Conservation (phyloP, 371 early-diverging fungal species). For the Mucor mucedo region DNA sequence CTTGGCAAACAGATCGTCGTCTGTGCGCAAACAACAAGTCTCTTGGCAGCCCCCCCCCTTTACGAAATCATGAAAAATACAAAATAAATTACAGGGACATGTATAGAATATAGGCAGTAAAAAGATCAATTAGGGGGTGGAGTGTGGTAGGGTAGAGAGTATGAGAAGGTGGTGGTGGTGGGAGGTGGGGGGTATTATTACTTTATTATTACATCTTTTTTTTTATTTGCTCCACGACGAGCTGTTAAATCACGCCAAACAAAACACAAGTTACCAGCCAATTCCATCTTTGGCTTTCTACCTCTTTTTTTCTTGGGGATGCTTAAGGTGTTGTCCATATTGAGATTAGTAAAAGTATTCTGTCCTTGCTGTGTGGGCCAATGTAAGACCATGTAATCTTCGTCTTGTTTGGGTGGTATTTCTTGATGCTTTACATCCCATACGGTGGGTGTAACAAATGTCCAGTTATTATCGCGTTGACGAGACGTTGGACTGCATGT, state of each 20-base stretch:
- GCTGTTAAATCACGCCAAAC: slow-evolving; percentile 56
- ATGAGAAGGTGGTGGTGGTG: too few relatives aligned
- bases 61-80: too few relatives aligned
- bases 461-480: slow-evolving; percentile 28
- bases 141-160: too few relatives aligned
- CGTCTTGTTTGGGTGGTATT: background rate
- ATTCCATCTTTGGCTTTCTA: slow-evolving; percentile 51
- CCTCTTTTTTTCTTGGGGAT: slow-evolving; percentile 56
- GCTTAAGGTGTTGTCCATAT: slow-evolving; percentile 40
- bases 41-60: too few relatives aligned
- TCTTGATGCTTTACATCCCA: slow-evolving; percentile 28
- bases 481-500: slow-evolving; percentile 11
- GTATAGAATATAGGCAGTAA: too few relatives aligned
- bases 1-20: slow-evolving; percentile 3
- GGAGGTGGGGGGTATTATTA: background rate
- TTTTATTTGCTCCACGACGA: slow-evolving; percentile 38
- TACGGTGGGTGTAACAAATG: slow-evolving; percentile 38
- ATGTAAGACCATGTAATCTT: slow-evolving; percentile 9
- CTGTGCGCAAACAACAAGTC: slow-evolving; percentile 5
- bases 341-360: slow-evolving; percentile 41
- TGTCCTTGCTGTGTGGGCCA: slow-evolving; percentile 12
- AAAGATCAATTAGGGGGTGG: too few relatives aligned
- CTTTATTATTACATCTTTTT: background rate
- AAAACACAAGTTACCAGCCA: slow-evolving; percentile 55
- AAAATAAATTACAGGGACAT: too few relatives aligned